A percentile compares a stretch with the other conserved stretches of the same genome.
Evolutionary conservation across 306 rosid genomes (phyloP).

Genomic region (Trichosanthes cucumerina): DNA sequence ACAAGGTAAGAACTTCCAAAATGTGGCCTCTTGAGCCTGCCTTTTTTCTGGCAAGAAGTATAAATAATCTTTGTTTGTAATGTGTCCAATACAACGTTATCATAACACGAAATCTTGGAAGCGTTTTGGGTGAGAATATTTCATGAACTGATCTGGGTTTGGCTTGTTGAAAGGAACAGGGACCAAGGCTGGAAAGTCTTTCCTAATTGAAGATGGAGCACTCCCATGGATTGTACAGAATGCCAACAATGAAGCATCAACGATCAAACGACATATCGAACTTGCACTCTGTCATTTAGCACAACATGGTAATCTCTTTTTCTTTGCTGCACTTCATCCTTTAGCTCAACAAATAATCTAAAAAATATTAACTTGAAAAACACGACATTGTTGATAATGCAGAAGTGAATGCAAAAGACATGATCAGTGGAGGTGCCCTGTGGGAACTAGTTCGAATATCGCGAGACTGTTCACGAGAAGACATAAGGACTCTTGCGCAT

Average conservation of each 20-base stretch:
- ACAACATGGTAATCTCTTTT: constrained; percentile 56
- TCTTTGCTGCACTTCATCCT: not conserved
- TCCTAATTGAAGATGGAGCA: constrained; percentile 89
- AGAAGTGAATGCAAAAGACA: constrained; percentile 90
- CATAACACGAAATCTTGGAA: not conserved
- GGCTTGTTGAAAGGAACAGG: constrained; percentile 35
- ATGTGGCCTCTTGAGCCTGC: not conserved
- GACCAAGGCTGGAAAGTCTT: constrained; percentile 67
- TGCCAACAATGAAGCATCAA: constrained; percentile 81
- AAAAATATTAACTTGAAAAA: not conserved
- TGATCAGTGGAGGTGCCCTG: constrained; percentile 82
- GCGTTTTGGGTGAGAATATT: not conserved
- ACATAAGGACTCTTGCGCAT: constrained; percentile 84
- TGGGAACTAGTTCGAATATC: constrained; percentile 94
- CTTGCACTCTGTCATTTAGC: constrained; percentile 97
- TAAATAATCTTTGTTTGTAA: not conserved
- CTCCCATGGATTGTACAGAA: constrained; percentile 96
- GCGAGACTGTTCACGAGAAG: constrained; percentile 86
- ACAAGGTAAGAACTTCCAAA: constrained; percentile 50
- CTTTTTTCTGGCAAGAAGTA: not conserved
- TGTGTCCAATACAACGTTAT: not conserved
- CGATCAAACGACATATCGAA: constrained; percentile 86
- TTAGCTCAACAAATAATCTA: not conserved
- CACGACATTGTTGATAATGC: constrained; percentile 16
- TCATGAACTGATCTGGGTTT: not conserved